A percentile compares a stretch with the other conserved stretches of the same genome.
Conservation (phyloP, 2,329 filamentous ascomycete genomes). For the Chalaropsis ovoidea region DNA sequence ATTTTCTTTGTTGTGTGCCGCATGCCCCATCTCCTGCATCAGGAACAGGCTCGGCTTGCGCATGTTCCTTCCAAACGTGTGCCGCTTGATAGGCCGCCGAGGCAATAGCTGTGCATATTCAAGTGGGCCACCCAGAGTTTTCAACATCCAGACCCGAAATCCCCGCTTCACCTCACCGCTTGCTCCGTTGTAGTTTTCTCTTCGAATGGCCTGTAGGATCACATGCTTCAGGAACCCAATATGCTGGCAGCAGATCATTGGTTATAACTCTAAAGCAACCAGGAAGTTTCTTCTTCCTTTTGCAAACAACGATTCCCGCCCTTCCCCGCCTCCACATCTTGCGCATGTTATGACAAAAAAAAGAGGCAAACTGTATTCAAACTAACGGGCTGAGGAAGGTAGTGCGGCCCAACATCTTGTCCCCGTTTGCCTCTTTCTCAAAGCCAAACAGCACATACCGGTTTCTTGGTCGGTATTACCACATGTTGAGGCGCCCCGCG, state of each 20-base stretch:
- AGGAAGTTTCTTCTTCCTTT: not conserved
- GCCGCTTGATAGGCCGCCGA: not conserved
- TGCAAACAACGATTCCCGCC: not conserved
- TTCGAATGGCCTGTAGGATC: not conserved
- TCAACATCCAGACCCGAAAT: not conserved
- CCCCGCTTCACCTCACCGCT: not conserved
- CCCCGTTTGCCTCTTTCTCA: not conserved
- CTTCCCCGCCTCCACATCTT: not conserved
- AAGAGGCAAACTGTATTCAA: not conserved
- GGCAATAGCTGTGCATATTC: not conserved
- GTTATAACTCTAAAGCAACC: not conserved
- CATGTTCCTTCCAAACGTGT: not conserved
- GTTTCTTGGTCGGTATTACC: not conserved
- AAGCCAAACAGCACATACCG: not conserved
- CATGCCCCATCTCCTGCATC: not conserved
- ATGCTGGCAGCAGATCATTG: not conserved
- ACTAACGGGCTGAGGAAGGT: not conserved
- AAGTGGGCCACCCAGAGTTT: not conserved
- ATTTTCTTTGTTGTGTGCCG: not conserved
- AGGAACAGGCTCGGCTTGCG: not conserved
- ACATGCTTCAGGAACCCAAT: not conserved
- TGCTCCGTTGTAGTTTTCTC: not conserved
- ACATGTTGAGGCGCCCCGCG: not conserved
- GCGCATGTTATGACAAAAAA: not conserved
- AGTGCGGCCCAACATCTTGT: not conserved